These are phyloP conservation scores for Phyllostachys edulis DNA, from an alignment of 176 grass and related monocot species.

Conservation along the genomic window DNA sequence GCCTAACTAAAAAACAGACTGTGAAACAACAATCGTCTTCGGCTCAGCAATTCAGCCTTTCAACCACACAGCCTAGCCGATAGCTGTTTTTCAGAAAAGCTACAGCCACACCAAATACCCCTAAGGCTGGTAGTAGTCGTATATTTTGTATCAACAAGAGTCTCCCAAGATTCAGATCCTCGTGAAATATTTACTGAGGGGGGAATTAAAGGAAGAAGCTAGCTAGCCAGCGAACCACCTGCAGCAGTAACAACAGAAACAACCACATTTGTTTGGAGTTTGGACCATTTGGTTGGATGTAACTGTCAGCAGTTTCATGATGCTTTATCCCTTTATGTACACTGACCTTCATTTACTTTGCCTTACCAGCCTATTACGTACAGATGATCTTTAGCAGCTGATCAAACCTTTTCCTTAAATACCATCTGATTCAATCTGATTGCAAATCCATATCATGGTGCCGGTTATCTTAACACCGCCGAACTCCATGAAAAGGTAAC, in stretches of 20 bases:
- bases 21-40: too few species aligned
- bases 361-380: not conserved
- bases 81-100: too few species aligned
- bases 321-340: not conserved
- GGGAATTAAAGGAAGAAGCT: not conserved
- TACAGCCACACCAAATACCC: too few species aligned
- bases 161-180: not conserved
- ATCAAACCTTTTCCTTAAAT: not conserved
- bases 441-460: not conserved
- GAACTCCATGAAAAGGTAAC: not conserved
- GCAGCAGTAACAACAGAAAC: not conserved
- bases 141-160: too few species aligned
- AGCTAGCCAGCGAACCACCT: not conserved
- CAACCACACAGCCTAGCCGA: too few species aligned
- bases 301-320: conserved; percentile 21
- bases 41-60: too few species aligned
- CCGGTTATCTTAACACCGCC: conserved; percentile 3
- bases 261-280: conserved; percentile 2
- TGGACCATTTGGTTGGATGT: conserved; percentile 34
- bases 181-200: not conserved
- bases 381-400: not conserved
- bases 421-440: not conserved
- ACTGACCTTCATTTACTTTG: not conserved
- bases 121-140: too few species aligned
- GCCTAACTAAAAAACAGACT: too few species aligned